phyloP scores from a whole-genome alignment of 179 eudicot species.

The Gypsophila paniculata region DNA sequence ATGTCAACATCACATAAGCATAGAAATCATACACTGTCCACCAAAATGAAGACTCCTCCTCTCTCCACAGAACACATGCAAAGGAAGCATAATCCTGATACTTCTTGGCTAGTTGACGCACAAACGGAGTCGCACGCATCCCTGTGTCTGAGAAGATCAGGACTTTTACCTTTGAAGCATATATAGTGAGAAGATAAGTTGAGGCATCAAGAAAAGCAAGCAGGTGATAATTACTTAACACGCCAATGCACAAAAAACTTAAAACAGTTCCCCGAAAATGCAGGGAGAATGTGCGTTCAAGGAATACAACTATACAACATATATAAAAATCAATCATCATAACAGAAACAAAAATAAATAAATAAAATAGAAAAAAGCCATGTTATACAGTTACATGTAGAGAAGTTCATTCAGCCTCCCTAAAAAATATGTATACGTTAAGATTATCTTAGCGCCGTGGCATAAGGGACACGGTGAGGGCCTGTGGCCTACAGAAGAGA shows the following conservation, averaged over 20 bases:
- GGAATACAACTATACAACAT: not conserved
- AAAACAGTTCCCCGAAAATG: not conserved
- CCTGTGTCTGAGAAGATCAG: conserved; percentile 84
- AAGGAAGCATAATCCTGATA: conserved; percentile 79
- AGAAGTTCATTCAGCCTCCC: too few relatives aligned
- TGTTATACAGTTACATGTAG: too few relatives aligned
- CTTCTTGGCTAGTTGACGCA: conserved; percentile 63
- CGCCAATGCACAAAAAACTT: not conserved
- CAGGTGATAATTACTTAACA: not conserved
- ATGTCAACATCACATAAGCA: not conserved
- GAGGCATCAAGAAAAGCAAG: conserved; percentile 6
- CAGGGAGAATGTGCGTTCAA: not conserved
- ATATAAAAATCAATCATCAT: not conserved
- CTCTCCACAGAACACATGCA: conserved; percentile 78
- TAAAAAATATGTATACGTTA: too few relatives aligned
- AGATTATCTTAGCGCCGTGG: too few relatives aligned
- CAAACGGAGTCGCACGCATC: conserved; percentile 85
- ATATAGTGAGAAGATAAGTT: conserved; percentile 16
- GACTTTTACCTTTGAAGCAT: conserved; percentile 61
- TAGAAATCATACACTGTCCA: conserved; percentile 53
- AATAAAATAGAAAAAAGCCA: too few relatives aligned
- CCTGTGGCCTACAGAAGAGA: too few relatives aligned
- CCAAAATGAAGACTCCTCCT: conserved; percentile 75
- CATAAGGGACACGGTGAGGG: too few relatives aligned
- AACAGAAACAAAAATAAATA: too few relatives aligned